Base-by-base conservation (phyloP, 2,329 filamentous ascomycete genomes). In the Rhynchosporium agropyri region DNA sequence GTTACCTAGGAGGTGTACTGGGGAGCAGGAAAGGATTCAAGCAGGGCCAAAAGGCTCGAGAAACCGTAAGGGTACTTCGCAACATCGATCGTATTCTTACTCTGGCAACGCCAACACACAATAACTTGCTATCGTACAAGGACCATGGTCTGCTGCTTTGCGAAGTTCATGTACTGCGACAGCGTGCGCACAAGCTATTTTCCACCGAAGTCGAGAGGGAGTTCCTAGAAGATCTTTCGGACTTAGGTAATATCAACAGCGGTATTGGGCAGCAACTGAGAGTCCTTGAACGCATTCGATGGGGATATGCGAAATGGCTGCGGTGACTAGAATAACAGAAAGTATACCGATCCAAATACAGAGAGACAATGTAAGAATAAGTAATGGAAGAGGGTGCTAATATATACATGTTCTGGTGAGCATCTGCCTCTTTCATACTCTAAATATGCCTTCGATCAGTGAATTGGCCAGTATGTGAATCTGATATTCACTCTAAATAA, bases 71-170 rank as follows among this genome's bases (percentile, higher is more conserved):
- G 64, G 86, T 94, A 43, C 80, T 98, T 67, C 87, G 93, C 65
- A 96, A 95, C 74, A 91, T 97, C 68, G 91, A 97, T 76, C 89
- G 93, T 57, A 89, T 91, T 65, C 79, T 93, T 54, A 86, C 85
- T 10, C 83, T 86, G 67, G 87, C 89, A 3, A 82, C 82, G n/a
- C 85, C 89, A 0, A 88, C 86, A 9, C 83, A 90, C 64, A 89
- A 88, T 72, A 91, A 84, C 8, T 84, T 94, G 65, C 81, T 98
- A 55, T 89, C 89, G 1, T 97, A 97, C 80, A 96, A 94, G 76
- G 92, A 98, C 70, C 92, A 97, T 70, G 95, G 95, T 1, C 79
- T 97, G 63, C 79, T 99, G 48, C 81, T 99, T 4, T 96, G 92
- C 74, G 94, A 99, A 75, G 89, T 94, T 3, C 92, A 98, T 70